phyloP scores from a whole-genome alignment of 139 green algal species.

The Astrephomene gubernaculifera region DNA sequence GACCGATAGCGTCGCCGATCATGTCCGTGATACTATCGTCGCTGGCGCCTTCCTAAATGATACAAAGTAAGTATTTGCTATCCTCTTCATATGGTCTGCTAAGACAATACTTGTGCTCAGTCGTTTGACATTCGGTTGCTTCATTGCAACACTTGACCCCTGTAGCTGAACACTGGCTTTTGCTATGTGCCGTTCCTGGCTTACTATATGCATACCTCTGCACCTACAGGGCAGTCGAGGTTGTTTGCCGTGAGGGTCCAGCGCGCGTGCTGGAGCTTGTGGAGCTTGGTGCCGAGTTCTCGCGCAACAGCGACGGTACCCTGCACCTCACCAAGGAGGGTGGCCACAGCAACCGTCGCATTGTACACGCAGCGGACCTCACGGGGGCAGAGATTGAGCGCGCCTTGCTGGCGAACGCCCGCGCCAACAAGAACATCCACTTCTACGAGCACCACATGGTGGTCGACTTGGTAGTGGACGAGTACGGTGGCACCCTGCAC shows the following conservation, averaged over 20 bases:
- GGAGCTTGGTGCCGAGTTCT: conserved; percentile 91
- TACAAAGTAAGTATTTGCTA: conserved; percentile 67
- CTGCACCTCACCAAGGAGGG: conserved; percentile 97
- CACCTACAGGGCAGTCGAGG: conserved; percentile 90
- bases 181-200: no score
- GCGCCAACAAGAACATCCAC: conserved; percentile 82
- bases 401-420: conserved; percentile 81
- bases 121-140: no score
- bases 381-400: conserved; percentile 95
- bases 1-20: conserved; percentile 85
- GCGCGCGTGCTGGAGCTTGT: conserved; percentile 92
- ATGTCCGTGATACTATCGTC: conserved; percentile 93
- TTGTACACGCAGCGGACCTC: conserved; percentile 96
- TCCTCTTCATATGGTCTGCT: no score
- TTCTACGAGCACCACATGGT: conserved; percentile 63
- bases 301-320: conserved; percentile 74
- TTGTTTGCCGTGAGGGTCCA: conserved; percentile 92
- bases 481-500: conserved; percentile 61
- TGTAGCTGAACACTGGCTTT: no score
- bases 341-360: conserved; percentile 91
- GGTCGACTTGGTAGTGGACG: conserved; percentile 75
- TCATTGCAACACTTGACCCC: no score
- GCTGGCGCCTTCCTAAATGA: conserved; percentile 89
- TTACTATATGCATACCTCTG: no score
- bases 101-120: no score